Percentiles rank a stretch among this genome's conserved stretches.
Conservation (phyloP, 306 rosid species). For the Cicer cuneatum region DNA sequence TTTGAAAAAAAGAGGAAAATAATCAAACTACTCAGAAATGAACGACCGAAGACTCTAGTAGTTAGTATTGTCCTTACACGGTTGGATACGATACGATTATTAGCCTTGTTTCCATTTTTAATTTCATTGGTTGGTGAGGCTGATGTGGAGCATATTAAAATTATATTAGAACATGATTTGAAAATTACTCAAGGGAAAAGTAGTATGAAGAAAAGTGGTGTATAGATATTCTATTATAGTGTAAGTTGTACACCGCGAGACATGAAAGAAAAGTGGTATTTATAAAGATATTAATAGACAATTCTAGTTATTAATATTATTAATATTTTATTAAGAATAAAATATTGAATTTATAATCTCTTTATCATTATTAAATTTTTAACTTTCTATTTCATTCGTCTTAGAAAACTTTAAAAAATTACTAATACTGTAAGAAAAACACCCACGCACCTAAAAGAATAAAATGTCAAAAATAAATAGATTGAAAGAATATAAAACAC, state of each 20-base stretch:
- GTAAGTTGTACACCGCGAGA: neutral
- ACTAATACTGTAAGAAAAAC: no score
- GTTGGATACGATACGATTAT: neutral
- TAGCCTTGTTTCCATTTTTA: conserved; percentile 8
- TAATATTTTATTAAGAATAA: no score
- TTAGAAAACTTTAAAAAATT: no score
- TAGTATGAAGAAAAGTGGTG: conserved; percentile 10
- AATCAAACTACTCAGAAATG: conserved; percentile 23
- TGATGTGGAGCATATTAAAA: neutral
- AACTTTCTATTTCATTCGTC: no score
- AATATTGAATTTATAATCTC: no score
- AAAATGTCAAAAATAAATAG: no score
- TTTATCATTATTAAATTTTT: no score
- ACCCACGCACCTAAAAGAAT: no score
- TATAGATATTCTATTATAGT: neutral
- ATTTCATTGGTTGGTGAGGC: conserved; percentile 23
- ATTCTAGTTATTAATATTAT: no score
- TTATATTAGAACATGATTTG: neutral
- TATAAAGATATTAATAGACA: neutral
- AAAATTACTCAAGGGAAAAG: conserved; percentile 15
- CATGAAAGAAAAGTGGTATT: conserved; percentile 8
- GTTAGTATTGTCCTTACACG: neutral
- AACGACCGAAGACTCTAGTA: neutral
- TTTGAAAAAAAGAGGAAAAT: neutral
- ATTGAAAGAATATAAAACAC: no score